Evolutionary conservation across 1,284 basidiomycete species (phyloP).

Genomic region (Schizophyllum amplum): DNA sequence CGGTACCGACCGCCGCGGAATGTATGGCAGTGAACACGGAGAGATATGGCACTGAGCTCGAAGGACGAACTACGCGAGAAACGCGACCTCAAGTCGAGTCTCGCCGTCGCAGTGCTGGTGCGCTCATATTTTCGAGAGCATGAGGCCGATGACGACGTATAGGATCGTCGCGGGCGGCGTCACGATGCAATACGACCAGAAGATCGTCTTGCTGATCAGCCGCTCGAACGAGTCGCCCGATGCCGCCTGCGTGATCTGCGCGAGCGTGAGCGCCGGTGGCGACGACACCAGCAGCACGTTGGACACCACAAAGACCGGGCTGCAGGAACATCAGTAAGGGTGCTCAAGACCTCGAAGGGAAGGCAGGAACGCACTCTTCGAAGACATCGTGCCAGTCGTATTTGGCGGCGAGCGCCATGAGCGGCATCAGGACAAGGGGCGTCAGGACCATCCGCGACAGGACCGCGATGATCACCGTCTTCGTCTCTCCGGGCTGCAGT

Average conservation of each 20-base stretch:
- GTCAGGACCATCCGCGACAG: slow-evolving; percentile 80
- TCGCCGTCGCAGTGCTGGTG: too few relatives aligned
- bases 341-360: too few relatives aligned
- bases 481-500: slow-evolving; percentile 56
- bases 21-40: too few relatives aligned
- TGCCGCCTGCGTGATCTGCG: slow-evolving; percentile 82
- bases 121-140: slow-evolving; percentile 40
- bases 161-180: slow-evolving; percentile 75
- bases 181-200: slow-evolving; percentile 76
- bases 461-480: slow-evolving; percentile 76
- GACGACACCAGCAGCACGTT: slow-evolving; percentile 70
- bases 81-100: too few relatives aligned
- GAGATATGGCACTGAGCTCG: too few relatives aligned
- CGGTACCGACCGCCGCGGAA: too few relatives aligned
- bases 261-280: slow-evolving; percentile 76
- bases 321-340: slow-evolving; percentile 25
- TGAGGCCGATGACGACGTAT: slow-evolving; percentile 68
- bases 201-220: slow-evolving; percentile 76
- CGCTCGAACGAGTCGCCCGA: slow-evolving; percentile 87
- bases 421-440: slow-evolving; percentile 69
- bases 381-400: slow-evolving; percentile 60
- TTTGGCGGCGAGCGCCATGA: slow-evolving; percentile 58
- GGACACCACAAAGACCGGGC: slow-evolving; percentile 79
- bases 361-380: slow-evolving; percentile 51
- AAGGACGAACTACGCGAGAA: too few relatives aligned